A percentile compares a stretch with the other conserved stretches of the same genome.
Conservation (phyloP, 306 rosid genomes). For the Rosa persica region DNA sequence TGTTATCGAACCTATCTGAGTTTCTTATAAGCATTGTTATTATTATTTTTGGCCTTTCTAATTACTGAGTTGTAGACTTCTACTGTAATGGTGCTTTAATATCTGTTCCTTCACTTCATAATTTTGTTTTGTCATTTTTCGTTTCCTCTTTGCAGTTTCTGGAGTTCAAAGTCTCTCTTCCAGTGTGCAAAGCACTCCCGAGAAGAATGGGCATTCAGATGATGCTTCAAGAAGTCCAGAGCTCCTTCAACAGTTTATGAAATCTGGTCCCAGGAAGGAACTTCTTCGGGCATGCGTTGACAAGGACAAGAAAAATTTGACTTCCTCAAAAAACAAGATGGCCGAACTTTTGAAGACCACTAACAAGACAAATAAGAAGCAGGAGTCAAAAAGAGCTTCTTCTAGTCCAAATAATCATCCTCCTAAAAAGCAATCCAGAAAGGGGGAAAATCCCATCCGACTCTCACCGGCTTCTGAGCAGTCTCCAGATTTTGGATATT, state of each 20-base stretch:
- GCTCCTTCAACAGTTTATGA: conserved; percentile 71
- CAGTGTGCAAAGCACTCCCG: conserved; percentile 82
- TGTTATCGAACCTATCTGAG: neutral
- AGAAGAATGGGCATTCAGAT: conserved; percentile 71
- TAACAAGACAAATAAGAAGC: conserved; percentile 68
- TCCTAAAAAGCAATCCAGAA: conserved; percentile 76
- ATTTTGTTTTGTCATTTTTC: conserved; percentile 6
- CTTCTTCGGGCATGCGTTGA: conserved; percentile 53
- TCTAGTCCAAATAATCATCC: conserved; percentile 53
- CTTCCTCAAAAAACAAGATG: conserved; percentile 51
- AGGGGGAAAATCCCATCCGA: conserved; percentile 82
- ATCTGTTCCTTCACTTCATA: conserved; percentile 21
- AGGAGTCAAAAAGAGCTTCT: conserved; percentile 65
- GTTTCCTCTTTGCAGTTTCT: conserved; percentile 50
- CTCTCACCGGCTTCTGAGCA: conserved; percentile 54
- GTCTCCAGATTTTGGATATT: conserved; percentile 66
- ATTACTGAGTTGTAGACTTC: neutral
- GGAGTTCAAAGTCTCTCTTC: conserved; percentile 81
- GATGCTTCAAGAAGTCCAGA: conserved; percentile 78
- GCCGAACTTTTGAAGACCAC: conserved; percentile 53
- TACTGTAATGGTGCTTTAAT: conserved; percentile 9
- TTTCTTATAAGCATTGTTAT: neutral
- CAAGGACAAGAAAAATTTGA: conserved; percentile 55
- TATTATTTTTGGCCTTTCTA: neutral
- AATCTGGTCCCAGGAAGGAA: conserved; percentile 74